Evolutionary conservation across 1,284 basidiomycete species (phyloP).

Genomic region (Pseudozyma sp.): DNA sequence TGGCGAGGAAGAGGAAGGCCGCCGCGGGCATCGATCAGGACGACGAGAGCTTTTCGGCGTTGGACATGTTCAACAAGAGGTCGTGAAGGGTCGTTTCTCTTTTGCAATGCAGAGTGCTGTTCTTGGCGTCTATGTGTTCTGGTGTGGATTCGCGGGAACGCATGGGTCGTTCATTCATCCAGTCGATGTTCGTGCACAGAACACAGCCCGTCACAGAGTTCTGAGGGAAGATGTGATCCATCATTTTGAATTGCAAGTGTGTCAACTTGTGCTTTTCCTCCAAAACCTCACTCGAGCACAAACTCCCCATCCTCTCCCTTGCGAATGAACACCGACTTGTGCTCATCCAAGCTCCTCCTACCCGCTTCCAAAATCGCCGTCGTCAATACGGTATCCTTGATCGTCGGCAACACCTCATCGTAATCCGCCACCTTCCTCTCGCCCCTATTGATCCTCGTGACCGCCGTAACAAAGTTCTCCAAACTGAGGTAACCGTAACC

Average conservation of each 20-base stretch:
- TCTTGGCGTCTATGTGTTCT: no score
- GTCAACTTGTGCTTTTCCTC: neutral
- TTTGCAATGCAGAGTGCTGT: no score
- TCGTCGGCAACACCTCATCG: slow-evolving; percentile 85
- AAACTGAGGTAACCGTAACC: slow-evolving; percentile 90
- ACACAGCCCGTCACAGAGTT: no score
- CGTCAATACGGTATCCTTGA: slow-evolving; percentile 86
- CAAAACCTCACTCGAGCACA: slow-evolving; percentile 75
- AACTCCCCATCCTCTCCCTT: slow-evolving; percentile 75
- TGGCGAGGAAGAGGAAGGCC: slow-evolving; percentile 24
- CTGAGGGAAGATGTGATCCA: no score
- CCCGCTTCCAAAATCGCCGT: slow-evolving; percentile 92
- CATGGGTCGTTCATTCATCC: no score
- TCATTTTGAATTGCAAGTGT: no score
- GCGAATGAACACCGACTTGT: slow-evolving; percentile 81
- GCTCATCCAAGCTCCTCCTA: slow-evolving; percentile 86
- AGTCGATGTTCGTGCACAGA: no score
- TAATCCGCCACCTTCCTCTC: slow-evolving; percentile 76
- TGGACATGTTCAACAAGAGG: slow-evolving; percentile 46
- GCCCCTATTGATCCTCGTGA: slow-evolving; percentile 76
- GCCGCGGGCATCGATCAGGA: slow-evolving; percentile 28
- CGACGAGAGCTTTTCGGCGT: slow-evolving; percentile 22
- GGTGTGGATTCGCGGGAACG: no score
- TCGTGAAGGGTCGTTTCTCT: neutral
- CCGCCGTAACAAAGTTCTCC: slow-evolving; percentile 84